These are phyloP conservation scores for Chenopodium formosanum DNA, from an alignment of 148 eudicot species.

Conservation along the genomic window DNA sequence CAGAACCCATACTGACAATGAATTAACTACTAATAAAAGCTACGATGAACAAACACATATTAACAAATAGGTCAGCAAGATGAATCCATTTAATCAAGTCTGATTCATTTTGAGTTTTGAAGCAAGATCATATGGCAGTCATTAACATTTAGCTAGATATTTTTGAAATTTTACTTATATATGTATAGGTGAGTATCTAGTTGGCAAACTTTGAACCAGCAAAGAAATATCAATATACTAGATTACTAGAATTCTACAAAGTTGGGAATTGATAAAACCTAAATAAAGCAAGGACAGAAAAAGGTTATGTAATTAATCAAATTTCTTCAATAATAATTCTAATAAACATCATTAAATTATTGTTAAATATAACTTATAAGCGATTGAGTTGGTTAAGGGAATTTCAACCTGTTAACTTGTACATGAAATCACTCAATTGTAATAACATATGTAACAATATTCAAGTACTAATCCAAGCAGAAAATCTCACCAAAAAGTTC, in stretches of 20 bases:
- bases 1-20: not conserved
- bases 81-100: not conserved
- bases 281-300: not conserved
- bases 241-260: not conserved
- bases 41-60: not conserved
- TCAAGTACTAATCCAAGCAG: not conserved
- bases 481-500: slow-evolving; percentile 70
- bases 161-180: no score
- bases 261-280: not conserved
- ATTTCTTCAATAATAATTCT: not conserved
- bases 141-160: not conserved
- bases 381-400: not conserved
- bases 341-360: not conserved
- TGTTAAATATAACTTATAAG: not conserved
- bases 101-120: not conserved
- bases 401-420: not conserved
- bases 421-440: not conserved
- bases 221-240: not conserved
- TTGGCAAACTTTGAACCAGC: not conserved
- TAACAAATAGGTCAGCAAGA: not conserved
- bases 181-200: not conserved
- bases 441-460: not conserved
- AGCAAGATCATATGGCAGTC: not conserved
- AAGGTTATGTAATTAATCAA: not conserved
- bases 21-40: not conserved